Evolutionary conservation across 1,284 basidiomycete genomes (phyloP).

Genomic region (Tilletia setariae): DNA sequence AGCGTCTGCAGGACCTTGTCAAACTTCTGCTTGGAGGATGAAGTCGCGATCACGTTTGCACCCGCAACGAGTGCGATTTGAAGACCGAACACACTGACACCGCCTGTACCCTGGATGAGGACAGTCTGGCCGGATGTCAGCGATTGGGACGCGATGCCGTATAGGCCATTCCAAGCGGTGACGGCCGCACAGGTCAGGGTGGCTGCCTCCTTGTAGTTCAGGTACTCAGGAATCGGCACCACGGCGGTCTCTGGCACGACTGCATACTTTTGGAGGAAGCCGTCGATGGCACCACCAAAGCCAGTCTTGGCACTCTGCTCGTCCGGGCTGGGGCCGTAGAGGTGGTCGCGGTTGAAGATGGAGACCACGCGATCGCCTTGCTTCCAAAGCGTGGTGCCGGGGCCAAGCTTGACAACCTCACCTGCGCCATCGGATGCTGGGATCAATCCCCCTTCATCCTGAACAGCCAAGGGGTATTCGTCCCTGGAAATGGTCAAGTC

Average conservation of each 20-base stretch:
- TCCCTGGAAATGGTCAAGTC: constrained; percentile 40
- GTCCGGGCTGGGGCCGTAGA: constrained; percentile 51
- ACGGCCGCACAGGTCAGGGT: constrained; percentile 59
- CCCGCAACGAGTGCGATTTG: constrained; percentile 64
- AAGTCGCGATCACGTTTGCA: constrained; percentile 64
- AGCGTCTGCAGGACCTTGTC: constrained; percentile 44
- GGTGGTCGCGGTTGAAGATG: constrained; percentile 47
- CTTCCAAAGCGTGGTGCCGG: constrained; percentile 61
- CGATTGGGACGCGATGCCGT: constrained; percentile 57
- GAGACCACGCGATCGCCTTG: constrained; percentile 62
- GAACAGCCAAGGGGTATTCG: constrained; percentile 28
- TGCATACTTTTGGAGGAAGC: constrained; percentile 63
- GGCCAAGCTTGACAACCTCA: constrained; percentile 63
- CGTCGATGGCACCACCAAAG: constrained; percentile 61
- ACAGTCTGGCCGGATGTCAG: constrained; percentile 59
- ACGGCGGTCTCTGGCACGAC: constrained; percentile 50
- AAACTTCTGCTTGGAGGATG: constrained; percentile 64
- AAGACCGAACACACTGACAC: constrained; percentile 61
- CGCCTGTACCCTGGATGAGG: constrained; percentile 63
- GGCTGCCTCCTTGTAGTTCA: constrained; percentile 62
- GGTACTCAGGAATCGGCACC: constrained; percentile 59
- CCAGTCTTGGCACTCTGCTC: constrained; percentile 50
- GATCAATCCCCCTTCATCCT: constrained; percentile 52
- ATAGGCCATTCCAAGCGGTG: constrained; percentile 61
- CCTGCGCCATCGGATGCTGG: constrained; percentile 67